These are phyloP conservation scores for Tilletia indica DNA, from an alignment of 1,284 basidiomycete genomes.

Conservation along the genomic window DNA sequence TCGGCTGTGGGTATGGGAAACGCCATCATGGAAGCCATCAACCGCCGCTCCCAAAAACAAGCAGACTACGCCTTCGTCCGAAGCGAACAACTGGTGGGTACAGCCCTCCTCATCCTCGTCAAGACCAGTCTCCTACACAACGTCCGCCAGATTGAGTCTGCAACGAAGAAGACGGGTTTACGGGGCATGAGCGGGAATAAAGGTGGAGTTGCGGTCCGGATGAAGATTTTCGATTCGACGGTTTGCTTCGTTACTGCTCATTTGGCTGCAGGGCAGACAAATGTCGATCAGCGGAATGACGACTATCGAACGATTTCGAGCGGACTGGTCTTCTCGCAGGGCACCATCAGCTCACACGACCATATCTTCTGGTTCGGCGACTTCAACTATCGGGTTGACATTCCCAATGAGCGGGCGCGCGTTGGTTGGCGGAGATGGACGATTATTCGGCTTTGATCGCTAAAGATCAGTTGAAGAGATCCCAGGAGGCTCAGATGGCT, in stretches of 20 bases:
- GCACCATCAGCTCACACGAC: conserved; percentile 84
- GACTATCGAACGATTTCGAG: conserved; percentile 85
- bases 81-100: conserved; percentile 94
- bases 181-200: conserved; percentile 96
- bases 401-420: conserved; percentile 77
- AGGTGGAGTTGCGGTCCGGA: conserved; percentile 79
- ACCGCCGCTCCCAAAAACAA: conserved; percentile 65
- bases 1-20: conserved; percentile 75
- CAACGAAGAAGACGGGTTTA: conserved; percentile 92
- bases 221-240: conserved; percentile 83
- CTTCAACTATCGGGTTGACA: conserved; percentile 86
- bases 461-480: conserved; percentile 63
- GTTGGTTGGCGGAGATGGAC: conserved; percentile 65
- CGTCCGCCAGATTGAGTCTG: conserved; percentile 85
- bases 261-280: conserved; percentile 86
- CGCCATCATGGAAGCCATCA: conserved; percentile 75
- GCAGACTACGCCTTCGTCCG: conserved; percentile 79
- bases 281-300: conserved; percentile 83
- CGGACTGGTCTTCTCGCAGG: conserved; percentile 80
- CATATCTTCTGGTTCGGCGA: conserved; percentile 89
- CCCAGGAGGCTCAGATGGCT: conserved; percentile 56
- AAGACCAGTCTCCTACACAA: conserved; percentile 72
- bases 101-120: conserved; percentile 81
- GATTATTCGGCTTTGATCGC: conserved; percentile 73
- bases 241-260: conserved; percentile 96